Evolutionary conservation across 192 early-diverging fungal genomes (phyloP).

Genomic region (Podila horticola): DNA sequence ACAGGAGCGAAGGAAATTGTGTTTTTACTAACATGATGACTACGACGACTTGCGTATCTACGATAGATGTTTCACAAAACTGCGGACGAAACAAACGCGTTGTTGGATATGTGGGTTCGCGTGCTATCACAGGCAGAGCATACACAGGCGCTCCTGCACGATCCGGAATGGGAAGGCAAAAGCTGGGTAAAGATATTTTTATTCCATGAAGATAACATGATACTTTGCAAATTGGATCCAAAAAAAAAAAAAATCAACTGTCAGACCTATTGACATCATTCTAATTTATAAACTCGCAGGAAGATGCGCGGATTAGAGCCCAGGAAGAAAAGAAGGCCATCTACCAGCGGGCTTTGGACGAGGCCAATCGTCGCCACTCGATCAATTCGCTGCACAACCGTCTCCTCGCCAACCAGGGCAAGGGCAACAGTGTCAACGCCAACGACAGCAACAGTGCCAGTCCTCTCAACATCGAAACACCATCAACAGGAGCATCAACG

Average conservation of each 20-base stretch:
- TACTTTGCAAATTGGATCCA: too few species aligned
- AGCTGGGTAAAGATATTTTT: conserved; percentile 17
- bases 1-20: too few species aligned
- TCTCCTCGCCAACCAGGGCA: not conserved
- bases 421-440: not conserved
- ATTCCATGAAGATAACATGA: not conserved
- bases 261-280: not conserved
- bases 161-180: conserved; percentile 50
- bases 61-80: conserved; percentile 44
- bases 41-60: not conserved
- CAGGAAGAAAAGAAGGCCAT: conserved; percentile 37
- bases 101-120: conserved; percentile 56
- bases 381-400: not conserved
- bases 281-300: conserved; percentile 7
- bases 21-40: not conserved
- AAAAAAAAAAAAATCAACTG: not conserved
- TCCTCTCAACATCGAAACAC: too few species aligned
- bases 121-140: conserved; percentile 52
- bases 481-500: too few species aligned
- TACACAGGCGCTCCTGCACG: conserved; percentile 39
- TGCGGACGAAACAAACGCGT: conserved; percentile 51
- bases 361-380: conserved; percentile 14
- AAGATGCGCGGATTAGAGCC: conserved; percentile 35
- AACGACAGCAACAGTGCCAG: not conserved
- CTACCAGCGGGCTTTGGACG: conserved; percentile 39